Evolutionary conservation across 148 eudicot species (phyloP), one percentile per base, ranked within the genome.

Genomic region (Chenopodium album): DNA sequence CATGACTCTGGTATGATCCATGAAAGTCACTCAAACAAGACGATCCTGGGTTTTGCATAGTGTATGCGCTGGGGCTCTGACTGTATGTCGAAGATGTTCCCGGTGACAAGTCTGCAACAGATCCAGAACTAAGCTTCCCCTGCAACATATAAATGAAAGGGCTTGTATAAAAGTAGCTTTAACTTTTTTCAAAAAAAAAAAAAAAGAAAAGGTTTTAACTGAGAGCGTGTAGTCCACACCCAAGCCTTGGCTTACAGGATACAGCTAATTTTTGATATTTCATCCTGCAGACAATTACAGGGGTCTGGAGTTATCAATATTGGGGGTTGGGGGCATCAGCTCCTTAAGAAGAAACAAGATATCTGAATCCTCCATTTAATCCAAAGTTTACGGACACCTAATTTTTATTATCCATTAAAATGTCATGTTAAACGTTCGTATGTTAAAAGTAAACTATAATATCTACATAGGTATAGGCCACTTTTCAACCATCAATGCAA

Each of bases 61-160:
- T 81, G 73, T 85, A 86, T 67, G 89, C 84, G 88, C 84, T 82
- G 29, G 91, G 89, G 81, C 89, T 91, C 79, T 82, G 92, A 80
- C 88, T 90, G 80, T 84, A 75, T 64, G 83, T 84, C 71, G 88
- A 84, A 79, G 90, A 85, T 82, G 92, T 75, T 79, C 85, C 89
- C 46, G 91, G 83, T 17, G 94, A 89, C 19, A 86, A 80, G 82
- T 88, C 87, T 72, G 92, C 80, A 76, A 76, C 73, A 31, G 90
- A 81, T 73, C 88, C 91, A 82, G 88, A 70, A 82, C 75, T 87
- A 73, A 83, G 86, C 73, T 79, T 89, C 65, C 90, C 94, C 98
- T 94, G 90, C 82, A 83, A 79, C 22, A 73, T n/a, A 68, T 73
- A 54, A 67, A 81, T 79, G 72, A 44, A 78, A 76, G 44, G 32